Evolutionary conservation across 169 alveolate species (phyloP).

Genomic region (Eimeria tenella): DNA sequence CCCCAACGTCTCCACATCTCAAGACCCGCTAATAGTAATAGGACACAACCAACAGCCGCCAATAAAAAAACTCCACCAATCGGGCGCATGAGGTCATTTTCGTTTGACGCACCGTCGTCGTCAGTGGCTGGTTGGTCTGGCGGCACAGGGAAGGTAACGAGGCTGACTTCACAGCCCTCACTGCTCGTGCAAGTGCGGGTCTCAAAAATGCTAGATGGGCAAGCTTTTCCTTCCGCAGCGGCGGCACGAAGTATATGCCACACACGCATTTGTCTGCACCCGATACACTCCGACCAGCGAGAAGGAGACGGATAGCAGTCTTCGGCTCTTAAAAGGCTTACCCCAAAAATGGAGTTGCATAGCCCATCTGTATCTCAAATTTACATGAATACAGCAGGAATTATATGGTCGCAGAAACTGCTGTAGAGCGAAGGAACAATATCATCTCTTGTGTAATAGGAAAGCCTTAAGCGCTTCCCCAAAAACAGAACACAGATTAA

Average conservation of each 20-base stretch:
- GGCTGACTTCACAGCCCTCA: slow-evolving; percentile 60
- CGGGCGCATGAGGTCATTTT: slow-evolving; percentile 49
- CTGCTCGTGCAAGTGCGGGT: slow-evolving; percentile 54
- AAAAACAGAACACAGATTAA: no score
- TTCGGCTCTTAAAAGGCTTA: slow-evolving; percentile 50
- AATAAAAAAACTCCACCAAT: slow-evolving; percentile 31
- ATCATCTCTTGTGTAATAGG: no score
- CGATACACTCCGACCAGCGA: slow-evolving; percentile 74
- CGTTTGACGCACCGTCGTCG: slow-evolving; percentile 31
- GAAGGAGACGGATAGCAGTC: slow-evolving; percentile 69
- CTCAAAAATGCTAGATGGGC: slow-evolving; percentile 61
- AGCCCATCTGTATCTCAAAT: slow-evolving; percentile 36
- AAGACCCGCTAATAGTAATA: slow-evolving; percentile 45
- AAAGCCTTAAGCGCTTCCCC: no score
- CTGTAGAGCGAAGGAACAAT: no score
- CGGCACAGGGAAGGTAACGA: slow-evolving; percentile 58
- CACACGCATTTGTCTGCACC: slow-evolving; percentile 69
- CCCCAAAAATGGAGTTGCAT: slow-evolving; percentile 42
- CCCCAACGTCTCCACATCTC: slow-evolving; percentile 73
- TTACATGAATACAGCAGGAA: no score
- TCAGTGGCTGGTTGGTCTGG: slow-evolving; percentile 59
- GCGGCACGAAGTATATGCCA: slow-evolving; percentile 70
- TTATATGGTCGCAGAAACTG: no score
- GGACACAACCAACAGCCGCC: slow-evolving; percentile 37
- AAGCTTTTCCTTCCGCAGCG: slow-evolving; percentile 45